Evolutionary conservation across 768 basidiomycete genomes (phyloP).

Genomic region (Auriscalpium orientale): DNA sequence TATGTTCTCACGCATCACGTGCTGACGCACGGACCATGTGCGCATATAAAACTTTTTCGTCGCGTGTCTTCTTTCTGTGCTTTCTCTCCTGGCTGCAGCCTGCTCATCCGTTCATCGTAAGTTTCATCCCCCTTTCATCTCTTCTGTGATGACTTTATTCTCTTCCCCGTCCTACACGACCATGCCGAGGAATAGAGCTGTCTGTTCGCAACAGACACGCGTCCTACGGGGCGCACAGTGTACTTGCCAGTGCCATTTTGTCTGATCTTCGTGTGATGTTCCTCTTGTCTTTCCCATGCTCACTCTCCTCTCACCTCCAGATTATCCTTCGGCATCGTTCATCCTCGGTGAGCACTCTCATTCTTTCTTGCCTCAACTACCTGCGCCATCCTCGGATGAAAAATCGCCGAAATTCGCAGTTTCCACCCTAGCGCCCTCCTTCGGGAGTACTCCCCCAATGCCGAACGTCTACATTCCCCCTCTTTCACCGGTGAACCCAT

Average conservation of each 20-base stretch:
- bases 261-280: conserved; percentile 41
- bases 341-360: conserved; percentile 4
- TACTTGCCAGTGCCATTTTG: conserved; percentile 87
- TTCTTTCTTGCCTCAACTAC: conserved; percentile 7
- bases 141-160: conserved; percentile 62
- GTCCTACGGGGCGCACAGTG: conserved; percentile 54
- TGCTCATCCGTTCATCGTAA: too few species aligned
- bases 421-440: conserved; percentile 71
- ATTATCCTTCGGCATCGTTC: not conserved
- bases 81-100: too few species aligned
- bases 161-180: conserved; percentile 92
- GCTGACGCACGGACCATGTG: too few species aligned
- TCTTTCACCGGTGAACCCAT: conserved; percentile 58
- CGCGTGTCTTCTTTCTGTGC: too few species aligned
- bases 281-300: not conserved
- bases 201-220: conserved; percentile 73
- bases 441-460: conserved; percentile 65
- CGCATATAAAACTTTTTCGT: too few species aligned
- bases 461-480: conserved; percentile 68
- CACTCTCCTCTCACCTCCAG: not conserved
- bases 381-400: conserved; percentile 12
- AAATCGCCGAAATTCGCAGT: conserved; percentile 73
- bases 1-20: too few species aligned
- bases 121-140: not conserved
- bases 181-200: conserved; percentile 77